Evolutionary conservation across 352 stramenopile genomes (phyloP), one percentile per base, ranked within the genome.

Genomic region (Pythium folliculosum): DNA sequence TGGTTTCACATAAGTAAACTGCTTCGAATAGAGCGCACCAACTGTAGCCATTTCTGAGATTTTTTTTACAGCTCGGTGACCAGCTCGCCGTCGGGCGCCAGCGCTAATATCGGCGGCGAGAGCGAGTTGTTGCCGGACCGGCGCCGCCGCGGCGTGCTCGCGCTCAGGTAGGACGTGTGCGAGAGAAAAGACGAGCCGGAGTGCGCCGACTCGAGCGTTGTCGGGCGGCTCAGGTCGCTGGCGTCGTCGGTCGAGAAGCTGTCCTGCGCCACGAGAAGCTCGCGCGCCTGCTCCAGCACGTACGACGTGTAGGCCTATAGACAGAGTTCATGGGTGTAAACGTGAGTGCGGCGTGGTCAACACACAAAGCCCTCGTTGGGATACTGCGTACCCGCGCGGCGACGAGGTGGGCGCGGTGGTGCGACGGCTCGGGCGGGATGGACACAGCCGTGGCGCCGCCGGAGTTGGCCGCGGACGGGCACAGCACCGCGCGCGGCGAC

Each of bases 261-360:
- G 52, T 47, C 40, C 10, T 65, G 52, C 3, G 69, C 63, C 5
- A 69, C 37, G 2, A 79, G 73, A 52, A 73, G 52, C 23, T 77
- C 73, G 19, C 69, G 70, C 5, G 66, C 66, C 25, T 73, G 69
- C 54, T 77, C 54, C 0, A 79, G 55, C 40, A 79, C 48, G 19
- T 67, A 75, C 10, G 49, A 69, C 23, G 73, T 79, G 51, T 79
- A 79, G 22, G 53, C 73, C 73, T 79, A 27, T 14, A 25, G 3
- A 16, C 10, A 25, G 8, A 43, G 14, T 25, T 3, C 0, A 55
- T 7, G n/a, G 0, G 5, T 2, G 27, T 32, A 32, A 32, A 32
- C 27, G 27, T 32, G 27, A 32, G 27, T 32, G 5, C 27, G 27
- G 27, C 27, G 27, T 5, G 27, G 27, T 32, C 3, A 5, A 5